A percentile compares a stretch with the other conserved stretches of the same genome.
Evolutionary conservation across 192 early-diverging fungal species (phyloP).

Genomic region (Rhizoclosmatium sp.): DNA sequence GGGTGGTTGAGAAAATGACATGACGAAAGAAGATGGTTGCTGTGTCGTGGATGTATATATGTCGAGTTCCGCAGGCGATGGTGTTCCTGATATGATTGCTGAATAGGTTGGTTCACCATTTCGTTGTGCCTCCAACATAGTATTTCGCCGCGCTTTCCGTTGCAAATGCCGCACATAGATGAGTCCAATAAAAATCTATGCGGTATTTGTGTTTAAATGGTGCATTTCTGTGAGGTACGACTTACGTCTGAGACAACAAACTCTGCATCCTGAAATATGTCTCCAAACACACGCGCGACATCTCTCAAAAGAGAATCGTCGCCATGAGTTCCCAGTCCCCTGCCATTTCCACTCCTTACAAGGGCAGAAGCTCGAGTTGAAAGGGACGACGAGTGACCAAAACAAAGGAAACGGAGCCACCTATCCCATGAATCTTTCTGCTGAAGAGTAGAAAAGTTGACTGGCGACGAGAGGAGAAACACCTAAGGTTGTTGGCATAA

Average conservation of each 20-base stretch:
- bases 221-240: neutral
- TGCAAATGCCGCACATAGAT: constrained; percentile 46
- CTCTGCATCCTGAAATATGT: constrained; percentile 51
- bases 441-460: constrained; percentile 44
- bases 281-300: constrained; percentile 55
- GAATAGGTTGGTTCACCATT: neutral
- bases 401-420: constrained; percentile 40
- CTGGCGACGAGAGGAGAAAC: constrained; percentile 45
- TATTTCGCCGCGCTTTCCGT: constrained; percentile 3
- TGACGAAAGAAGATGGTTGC: neutral
- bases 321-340: neutral
- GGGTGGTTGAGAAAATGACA: neutral
- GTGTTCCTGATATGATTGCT: neutral
- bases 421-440: constrained; percentile 38
- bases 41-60: neutral
- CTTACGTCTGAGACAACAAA: constrained; percentile 47
- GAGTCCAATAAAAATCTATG: constrained; percentile 48
- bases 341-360: constrained; percentile 1
- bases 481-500: constrained; percentile 1
- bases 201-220: neutral
- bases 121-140: neutral
- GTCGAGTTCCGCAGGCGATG: neutral
- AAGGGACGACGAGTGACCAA: constrained; percentile 22
- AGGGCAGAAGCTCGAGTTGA: neutral
- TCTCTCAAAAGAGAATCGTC: constrained; percentile 45